These are phyloP conservation scores for Phytophthora europaea DNA, from an alignment of 352 stramenopile genomes.

Conservation along the genomic window DNA sequence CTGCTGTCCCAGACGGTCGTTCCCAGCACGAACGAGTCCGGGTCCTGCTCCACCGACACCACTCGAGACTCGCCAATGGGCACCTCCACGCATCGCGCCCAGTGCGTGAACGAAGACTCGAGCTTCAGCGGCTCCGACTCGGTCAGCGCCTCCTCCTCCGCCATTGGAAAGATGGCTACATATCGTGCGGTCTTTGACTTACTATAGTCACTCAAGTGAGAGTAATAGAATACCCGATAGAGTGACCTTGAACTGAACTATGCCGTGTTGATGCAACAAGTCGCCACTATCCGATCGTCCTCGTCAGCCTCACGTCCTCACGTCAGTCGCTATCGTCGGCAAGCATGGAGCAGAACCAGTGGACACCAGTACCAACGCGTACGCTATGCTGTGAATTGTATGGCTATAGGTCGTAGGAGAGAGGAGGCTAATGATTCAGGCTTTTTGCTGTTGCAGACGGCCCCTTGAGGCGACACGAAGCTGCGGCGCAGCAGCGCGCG, in stretches of 20 bases:
- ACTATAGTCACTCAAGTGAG: constrained; percentile 16
- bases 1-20: constrained; percentile 89
- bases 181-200: neutral
- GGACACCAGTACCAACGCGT: constrained; percentile 2
- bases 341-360: constrained; percentile 19
- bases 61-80: constrained; percentile 52
- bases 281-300: constrained; percentile 18
- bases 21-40: constrained; percentile 84
- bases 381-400: neutral
- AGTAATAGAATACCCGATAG: constrained; percentile 1
- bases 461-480: constrained; percentile 41
- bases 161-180: constrained; percentile 45
- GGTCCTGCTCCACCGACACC: constrained; percentile 74
- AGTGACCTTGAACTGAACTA: constrained; percentile 33
- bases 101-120: constrained; percentile 84
- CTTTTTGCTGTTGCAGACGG: neutral
- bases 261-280: constrained; percentile 31
- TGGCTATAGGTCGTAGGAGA: neutral
- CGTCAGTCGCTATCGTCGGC: neutral
- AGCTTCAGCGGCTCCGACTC: constrained; percentile 69
- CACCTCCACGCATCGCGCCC: constrained; percentile 80
- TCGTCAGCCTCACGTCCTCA: constrained; percentile 11
- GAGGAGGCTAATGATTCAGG: neutral
- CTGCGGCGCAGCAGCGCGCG: constrained; percentile 42
- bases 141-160: constrained; percentile 67